Base-by-base conservation (phyloP, 2,329 filamentous ascomycete species). In the Pseudocercospora fuligena region DNA sequence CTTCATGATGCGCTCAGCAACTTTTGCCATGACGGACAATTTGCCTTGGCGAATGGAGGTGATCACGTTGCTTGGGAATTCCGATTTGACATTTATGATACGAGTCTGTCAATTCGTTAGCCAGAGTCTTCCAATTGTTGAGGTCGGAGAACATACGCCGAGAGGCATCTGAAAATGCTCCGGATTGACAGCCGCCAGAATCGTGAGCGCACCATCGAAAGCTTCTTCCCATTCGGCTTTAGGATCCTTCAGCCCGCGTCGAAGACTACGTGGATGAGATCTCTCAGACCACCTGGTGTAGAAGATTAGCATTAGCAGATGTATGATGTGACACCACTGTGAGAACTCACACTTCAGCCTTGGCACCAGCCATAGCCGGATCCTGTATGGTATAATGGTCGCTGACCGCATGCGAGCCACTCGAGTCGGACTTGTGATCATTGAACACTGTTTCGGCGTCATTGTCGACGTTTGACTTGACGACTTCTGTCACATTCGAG, bases 31-130 rank as follows among this genome's bases (percentile, higher is more conserved):
- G 6, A 70, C 69, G 11, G 72, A 69, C 63, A 71, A 74, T 36
- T 63, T 65, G 23, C 69, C 65, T 4, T 47, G 27, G 23, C 66
- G 54, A 25, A 76, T 62, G 16, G 72, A 68, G 16, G 60, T 60
- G 31, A 71, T 60, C 23, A 77, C 68, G 56, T 76, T 76, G 5
- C 66, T 25, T 16, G 64, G 25, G 21, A 58, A 71, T 27, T 77
- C 73, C 6, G 73, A 72, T 65, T 76, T 77, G 69, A 76, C 73
- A 68, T 72, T 75, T 56, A 77, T 61, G 27, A 76, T 68, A 29
- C 71, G 72, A 47, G 71, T 69, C 75, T 77, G 58, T 25, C 3
- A 40, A 43, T 64, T n/a, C 53, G 29, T 72, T 33, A 75, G 69
- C 53, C 36, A 29, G 16, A 33, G 1, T 12, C 19, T 2, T 36